Evolutionary conservation across 495 filamentous ascomycete species (phyloP).

Genomic region (Cenococcum geophilum): DNA sequence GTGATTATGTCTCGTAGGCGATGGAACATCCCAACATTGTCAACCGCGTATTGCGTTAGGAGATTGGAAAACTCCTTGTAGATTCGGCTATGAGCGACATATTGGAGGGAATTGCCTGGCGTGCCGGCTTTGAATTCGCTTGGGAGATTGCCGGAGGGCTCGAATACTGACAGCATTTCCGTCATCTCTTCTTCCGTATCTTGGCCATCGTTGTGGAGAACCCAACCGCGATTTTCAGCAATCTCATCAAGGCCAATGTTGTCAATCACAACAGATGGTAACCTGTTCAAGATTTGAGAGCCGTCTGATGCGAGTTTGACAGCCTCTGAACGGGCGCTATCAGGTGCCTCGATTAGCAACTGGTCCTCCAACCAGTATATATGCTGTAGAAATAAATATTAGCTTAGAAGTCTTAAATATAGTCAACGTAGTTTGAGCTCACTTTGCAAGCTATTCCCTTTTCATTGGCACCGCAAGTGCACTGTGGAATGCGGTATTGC

Average conservation of each 20-base stretch:
- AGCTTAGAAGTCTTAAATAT: background rate
- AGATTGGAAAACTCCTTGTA: slow-evolving; percentile 19
- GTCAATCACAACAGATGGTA: slow-evolving; percentile 18
- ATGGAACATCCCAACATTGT: slow-evolving; percentile 17
- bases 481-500: slow-evolving; percentile 14
- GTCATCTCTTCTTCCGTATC: slow-evolving; percentile 21
- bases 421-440: background rate
- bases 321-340: background rate
- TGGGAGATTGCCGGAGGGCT: slow-evolving; percentile 20
- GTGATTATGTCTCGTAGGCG: slow-evolving; percentile 16
- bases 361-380: slow-evolving; percentile 30
- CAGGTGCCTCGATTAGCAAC: slow-evolving; percentile 10
- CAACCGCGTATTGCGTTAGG: slow-evolving; percentile 17
- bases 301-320: slow-evolving; percentile 20
- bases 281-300: slow-evolving; percentile 15
- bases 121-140: slow-evolving; percentile 18
- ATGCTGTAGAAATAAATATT: slow-evolving; percentile 17
- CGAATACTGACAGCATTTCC: slow-evolving; percentile 34
- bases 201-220: slow-evolving; percentile 15
- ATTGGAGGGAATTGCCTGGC: background rate
- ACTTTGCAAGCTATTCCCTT: slow-evolving; percentile 28
- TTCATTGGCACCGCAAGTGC: slow-evolving; percentile 28
- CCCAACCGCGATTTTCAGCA: slow-evolving; percentile 17
- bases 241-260: slow-evolving; percentile 10
- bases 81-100: slow-evolving; percentile 10